These are phyloP conservation scores for Pascua sp. DNA, from an alignment of 1,284 basidiomycete genomes.

Conservation along the genomic window DNA sequence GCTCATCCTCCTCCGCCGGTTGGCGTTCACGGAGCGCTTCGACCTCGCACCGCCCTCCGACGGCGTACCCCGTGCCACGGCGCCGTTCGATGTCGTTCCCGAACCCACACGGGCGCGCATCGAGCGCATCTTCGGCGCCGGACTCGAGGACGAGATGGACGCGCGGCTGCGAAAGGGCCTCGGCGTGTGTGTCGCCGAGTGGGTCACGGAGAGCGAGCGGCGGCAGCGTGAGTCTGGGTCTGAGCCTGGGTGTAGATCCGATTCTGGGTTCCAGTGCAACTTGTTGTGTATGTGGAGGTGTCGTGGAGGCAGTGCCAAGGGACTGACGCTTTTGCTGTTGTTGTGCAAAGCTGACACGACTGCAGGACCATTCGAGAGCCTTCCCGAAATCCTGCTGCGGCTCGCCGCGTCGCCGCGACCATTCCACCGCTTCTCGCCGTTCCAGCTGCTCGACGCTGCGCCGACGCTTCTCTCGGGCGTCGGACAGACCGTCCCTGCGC, in stretches of 20 bases:
- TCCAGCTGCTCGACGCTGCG: constrained; percentile 34
- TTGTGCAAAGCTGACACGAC: neutral
- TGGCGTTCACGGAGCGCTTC: constrained; percentile 33
- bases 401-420: constrained; percentile 33
- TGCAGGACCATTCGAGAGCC: constrained; percentile 31
- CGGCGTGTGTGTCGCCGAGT: constrained; percentile 35
- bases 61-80: constrained; percentile 20
- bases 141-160: constrained; percentile 45
- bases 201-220: constrained; percentile 35
- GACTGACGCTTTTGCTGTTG: too few relatives aligned
- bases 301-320: too few relatives aligned
- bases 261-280: too few relatives aligned
- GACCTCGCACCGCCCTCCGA: constrained; percentile 18
- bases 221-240: constrained; percentile 38
- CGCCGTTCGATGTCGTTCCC: constrained; percentile 39
- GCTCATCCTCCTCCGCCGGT: constrained; percentile 34
- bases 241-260: neutral
- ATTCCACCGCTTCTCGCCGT: constrained; percentile 43
- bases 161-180: constrained; percentile 38
- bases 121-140: constrained; percentile 39
- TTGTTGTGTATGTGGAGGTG: neutral
- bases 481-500: constrained; percentile 21
- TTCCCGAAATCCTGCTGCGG: constrained; percentile 36
- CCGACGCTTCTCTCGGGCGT: constrained; percentile 35
- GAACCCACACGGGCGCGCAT: constrained; percentile 34